Evolutionary conservation across 306 rosid species (phyloP), one percentile per base, ranked within the genome.

Genomic region (Sicyos baderoa): DNA sequence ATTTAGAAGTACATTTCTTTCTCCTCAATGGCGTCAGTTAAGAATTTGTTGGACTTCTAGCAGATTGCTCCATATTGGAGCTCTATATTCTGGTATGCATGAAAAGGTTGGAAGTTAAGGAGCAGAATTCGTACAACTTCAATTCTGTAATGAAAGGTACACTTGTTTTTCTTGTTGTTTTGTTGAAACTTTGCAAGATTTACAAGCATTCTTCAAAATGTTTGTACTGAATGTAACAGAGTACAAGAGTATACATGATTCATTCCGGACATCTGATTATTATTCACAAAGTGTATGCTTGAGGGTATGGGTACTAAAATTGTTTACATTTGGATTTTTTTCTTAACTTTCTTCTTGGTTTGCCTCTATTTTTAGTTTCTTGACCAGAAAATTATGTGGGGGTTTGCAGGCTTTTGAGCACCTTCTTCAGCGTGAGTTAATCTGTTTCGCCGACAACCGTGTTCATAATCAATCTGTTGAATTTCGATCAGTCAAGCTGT

Each of bases 61-160:
- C 94, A 93, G 98, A 84, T 85, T 87, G 95, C 77, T 89, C 91
- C 70, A 64, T 86, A 66, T 79, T 93, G 81, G 98, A 93, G 87
- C 91, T 93, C 68, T 79, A 89, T 70, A 79, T 93, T 71, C 73
- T 93, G 88, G 94, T 88, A 55, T 87, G 98, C 86, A 84, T 89
- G 96, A 89, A 80, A 86, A 87, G 95, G 77, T 78, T 88, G 93
- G 97, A 89, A 71, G 80, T 78, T 49, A 89, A 88, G 82, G 98
- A 89, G 79, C 81, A 93, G 62, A 89, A 74, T 73, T 78, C 85
- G 2, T 89, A 87, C 84, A 93, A 93, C 86, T 93, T 93, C 84
- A 89, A 80, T 74, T 73, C 94, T 71, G 76, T 93, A 42, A 89
- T 93, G 88, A 83, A 88, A 86, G 98, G 98, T 92, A 58, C 64